Evolutionary conservation across 768 basidiomycete species (phyloP).

Genomic region (Collybiopsis luxurians): DNA sequence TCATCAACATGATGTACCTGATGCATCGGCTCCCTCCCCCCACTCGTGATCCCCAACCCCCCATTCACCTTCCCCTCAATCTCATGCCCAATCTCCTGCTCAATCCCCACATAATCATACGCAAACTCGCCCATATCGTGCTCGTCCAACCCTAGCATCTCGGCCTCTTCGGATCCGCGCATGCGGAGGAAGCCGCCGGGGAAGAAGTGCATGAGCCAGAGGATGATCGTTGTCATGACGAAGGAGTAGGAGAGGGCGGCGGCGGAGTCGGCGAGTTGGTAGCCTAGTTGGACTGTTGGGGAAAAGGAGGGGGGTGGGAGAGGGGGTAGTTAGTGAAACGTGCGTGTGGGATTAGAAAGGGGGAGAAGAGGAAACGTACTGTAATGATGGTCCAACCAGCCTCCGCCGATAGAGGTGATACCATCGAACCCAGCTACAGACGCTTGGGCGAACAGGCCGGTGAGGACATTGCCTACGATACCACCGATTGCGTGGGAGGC

Average conservation of each 20-base stretch:
- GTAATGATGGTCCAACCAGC: slow-evolving; percentile 84
- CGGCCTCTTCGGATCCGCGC: slow-evolving; percentile 54
- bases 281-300: slow-evolving; percentile 62
- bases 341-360: too few species aligned
- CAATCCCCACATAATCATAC: slow-evolving; percentile 82
- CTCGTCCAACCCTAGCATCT: slow-evolving; percentile 87
- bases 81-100: slow-evolving; percentile 49
- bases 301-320: too few species aligned
- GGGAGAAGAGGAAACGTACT: slow-evolving; percentile 8
- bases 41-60: slow-evolving; percentile 17
- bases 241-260: slow-evolving; percentile 71
- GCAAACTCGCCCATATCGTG: slow-evolving; percentile 88
- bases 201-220: slow-evolving; percentile 86
- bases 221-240: slow-evolving; percentile 62
- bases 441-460: slow-evolving; percentile 84
- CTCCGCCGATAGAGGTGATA: slow-evolving; percentile 60
- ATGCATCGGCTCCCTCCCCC: slow-evolving; percentile 35
- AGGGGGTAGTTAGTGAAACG: too few species aligned
- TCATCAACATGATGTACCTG: background rate
- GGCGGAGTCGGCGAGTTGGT: slow-evolving; percentile 76
- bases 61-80: slow-evolving; percentile 14
- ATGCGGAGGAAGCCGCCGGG: slow-evolving; percentile 64
- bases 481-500: slow-evolving; percentile 82
- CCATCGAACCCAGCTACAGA: slow-evolving; percentile 83
- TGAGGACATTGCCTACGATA: slow-evolving; percentile 78